Base-by-base conservation (phyloP, 768 basidiomycete genomes). In the Lyophyllum semitale region DNA sequence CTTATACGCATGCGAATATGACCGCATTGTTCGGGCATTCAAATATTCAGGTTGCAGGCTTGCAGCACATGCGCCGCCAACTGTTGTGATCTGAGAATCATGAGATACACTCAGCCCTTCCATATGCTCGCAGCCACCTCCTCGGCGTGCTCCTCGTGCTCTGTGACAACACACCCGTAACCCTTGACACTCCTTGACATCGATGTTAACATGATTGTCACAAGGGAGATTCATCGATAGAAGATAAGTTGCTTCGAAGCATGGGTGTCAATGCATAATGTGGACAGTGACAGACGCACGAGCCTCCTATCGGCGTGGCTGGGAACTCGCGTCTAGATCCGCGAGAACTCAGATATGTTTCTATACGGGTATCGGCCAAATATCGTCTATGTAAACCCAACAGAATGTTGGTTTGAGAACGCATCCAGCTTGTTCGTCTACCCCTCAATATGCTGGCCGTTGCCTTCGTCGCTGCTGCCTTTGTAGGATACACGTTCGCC, bases 201-300 rank as follows among this genome's bases (percentile, higher is more conserved):
- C 8, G 35, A 38, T 51, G 33, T 23, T 27, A 23, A 26, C n/a
- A 32, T 43, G 20, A 27, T 32, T 46, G 48, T 40, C 30, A 13
- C 32, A 44, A 51, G 37, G n/a, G 18, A 3, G 20, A 23, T 22
- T 8, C 33, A 46, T 42, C 29, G 25, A 44, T 47, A 18, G 17
- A 8, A 41, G 20, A 42, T 43, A 41, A 29, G 17, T 27, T 32
- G 29, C 20, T 12, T 27, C 18, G 17, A 40, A 30, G 45, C 40
- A 35, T 52, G 44, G 38, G 13, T 43, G 44, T 23, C 44, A 35
- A 37, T 15, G 35, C 54, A 51, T 13, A 18, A 48, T 49, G 53
- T 54, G 23, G 42, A n/a, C n/a, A n/a, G n/a, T n/a, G n/a, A 37
- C 25, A 27, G 29, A 53, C 43, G 47, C 51, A 49, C 51, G 58